These are phyloP conservation scores for Lichtheimia hyalospora DNA, from an alignment of 371 early-diverging fungal genomes.

Conservation along the genomic window DNA sequence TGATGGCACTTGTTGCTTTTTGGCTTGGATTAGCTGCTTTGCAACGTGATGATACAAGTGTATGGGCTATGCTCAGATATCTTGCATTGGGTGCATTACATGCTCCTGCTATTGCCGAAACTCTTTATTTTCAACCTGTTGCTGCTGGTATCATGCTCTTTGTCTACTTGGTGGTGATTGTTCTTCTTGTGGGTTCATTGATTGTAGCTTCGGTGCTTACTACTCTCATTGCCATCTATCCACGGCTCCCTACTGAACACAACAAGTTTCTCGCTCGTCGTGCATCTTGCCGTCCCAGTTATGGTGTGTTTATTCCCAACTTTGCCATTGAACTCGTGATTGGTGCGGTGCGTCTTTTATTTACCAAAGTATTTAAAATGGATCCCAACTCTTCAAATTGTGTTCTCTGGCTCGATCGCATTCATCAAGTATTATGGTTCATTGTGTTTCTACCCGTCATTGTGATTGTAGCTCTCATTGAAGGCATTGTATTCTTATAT, in stretches of 20 bases:
- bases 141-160: constrained; percentile 32
- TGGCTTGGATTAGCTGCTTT: constrained; percentile 41
- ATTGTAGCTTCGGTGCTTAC: constrained; percentile 39
- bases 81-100: constrained; percentile 44
- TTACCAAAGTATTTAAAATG: constrained; percentile 1
- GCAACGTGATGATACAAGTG: constrained; percentile 30
- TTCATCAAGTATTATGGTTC: constrained; percentile 39
- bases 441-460: constrained; percentile 37
- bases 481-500: constrained; percentile 10
- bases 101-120: constrained; percentile 40
- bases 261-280: constrained; percentile 21
- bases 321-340: constrained; percentile 30
- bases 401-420: constrained; percentile 24
- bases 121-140: constrained; percentile 32
- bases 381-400: constrained; percentile 7
- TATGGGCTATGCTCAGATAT: constrained; percentile 26
- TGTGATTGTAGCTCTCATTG: constrained; percentile 19
- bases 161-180: constrained; percentile 34
- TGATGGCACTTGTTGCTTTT: constrained; percentile 27
- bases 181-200: constrained; percentile 27
- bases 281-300: constrained; percentile 8
- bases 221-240: constrained; percentile 29
- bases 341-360: constrained; percentile 14
- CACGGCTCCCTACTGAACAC: constrained; percentile 15
- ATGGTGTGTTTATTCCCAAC: constrained; percentile 29